Conservation (phyloP, 1,284 basidiomycete genomes). For the Leccinum pachyderme region DNA sequence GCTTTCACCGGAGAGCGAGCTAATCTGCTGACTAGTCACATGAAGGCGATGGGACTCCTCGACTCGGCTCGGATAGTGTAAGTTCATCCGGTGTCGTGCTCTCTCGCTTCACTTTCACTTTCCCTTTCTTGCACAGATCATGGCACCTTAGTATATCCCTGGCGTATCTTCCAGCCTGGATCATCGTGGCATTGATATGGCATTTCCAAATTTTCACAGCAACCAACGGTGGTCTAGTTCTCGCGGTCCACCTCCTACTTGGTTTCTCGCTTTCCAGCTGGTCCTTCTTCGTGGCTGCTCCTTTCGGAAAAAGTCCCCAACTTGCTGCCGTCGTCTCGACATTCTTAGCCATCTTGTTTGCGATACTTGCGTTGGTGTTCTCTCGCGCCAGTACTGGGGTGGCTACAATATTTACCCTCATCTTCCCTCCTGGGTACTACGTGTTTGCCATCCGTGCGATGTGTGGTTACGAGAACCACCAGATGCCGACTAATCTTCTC, state of each 20-base stretch:
- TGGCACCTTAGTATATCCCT: slow-evolving; percentile 62
- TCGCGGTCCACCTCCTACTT: slow-evolving; percentile 64
- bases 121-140: slow-evolving; percentile 41
- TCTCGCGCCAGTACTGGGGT: slow-evolving; percentile 43
- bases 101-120: not conserved
- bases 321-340: slow-evolving; percentile 69
- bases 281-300: slow-evolving; percentile 66
- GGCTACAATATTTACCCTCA: slow-evolving; percentile 61
- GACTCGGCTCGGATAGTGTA: slow-evolving; percentile 65
- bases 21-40: slow-evolving; percentile 57
- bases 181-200: slow-evolving; percentile 63
- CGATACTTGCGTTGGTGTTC: slow-evolving; percentile 66
- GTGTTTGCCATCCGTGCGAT: slow-evolving; percentile 69
- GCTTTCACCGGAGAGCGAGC: slow-evolving; percentile 63
- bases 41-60: slow-evolving; percentile 72
- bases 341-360: slow-evolving; percentile 62
- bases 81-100: not conserved
- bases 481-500: slow-evolving; percentile 49
- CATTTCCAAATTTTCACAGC: slow-evolving; percentile 60
- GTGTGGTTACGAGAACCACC: slow-evolving; percentile 63
- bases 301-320: slow-evolving; percentile 72
- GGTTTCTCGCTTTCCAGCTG: slow-evolving; percentile 68
- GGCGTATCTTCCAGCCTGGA: slow-evolving; percentile 65
- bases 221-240: slow-evolving; percentile 59
- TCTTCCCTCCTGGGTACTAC: slow-evolving; percentile 77